Base-by-base conservation (phyloP, 495 filamentous ascomycete species). In the Platismatia glauca region DNA sequence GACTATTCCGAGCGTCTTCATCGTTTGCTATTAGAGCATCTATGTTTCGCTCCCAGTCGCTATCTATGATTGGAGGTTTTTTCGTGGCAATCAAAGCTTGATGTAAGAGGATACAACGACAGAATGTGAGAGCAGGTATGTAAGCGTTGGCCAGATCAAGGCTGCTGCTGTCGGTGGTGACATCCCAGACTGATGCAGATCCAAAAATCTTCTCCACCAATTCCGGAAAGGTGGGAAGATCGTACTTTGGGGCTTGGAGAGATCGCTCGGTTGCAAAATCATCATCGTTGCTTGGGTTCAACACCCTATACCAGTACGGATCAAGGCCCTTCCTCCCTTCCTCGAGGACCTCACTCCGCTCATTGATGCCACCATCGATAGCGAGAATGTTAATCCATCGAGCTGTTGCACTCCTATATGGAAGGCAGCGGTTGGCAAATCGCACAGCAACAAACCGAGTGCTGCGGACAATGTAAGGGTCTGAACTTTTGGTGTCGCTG, bases 351-450 rank as follows among this genome's bases (percentile, higher is more conserved):
- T 97, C 93, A 46, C 86, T 86, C 55, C 87, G 81, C 68, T 90
- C 86, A 39, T 79, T 77, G 7, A 77, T 74, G 2, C 81, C 80
- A 24, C 79, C 79, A 41, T 86, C 82, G 48, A 95, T 73, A 46
- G 91, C 91, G 64, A 96, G 79, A 37, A 97, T 77, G 73, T 96
- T 82, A 55, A 95, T 87, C 90, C 90, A 97, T 52, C 93, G 83
- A 44, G 87, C 94, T 27, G 84, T 78, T 16, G 90, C 79, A 69
- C 95, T 90, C 41, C 75, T 78, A 64, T 87, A 97, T 3, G 86
- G 84, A 15, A 98, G 77, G 68, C 90, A 95, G n/a, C 88, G 79
- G 67, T 97, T 97, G 4, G 91, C 88, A 78, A 91, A 97, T 31
- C 91, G 86, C 7, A 94, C 82, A n/a, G 88, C 87, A 24, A 88